Base-by-base conservation (phyloP, 352 stramenopile species). In the Thraustotheca clavata region DNA sequence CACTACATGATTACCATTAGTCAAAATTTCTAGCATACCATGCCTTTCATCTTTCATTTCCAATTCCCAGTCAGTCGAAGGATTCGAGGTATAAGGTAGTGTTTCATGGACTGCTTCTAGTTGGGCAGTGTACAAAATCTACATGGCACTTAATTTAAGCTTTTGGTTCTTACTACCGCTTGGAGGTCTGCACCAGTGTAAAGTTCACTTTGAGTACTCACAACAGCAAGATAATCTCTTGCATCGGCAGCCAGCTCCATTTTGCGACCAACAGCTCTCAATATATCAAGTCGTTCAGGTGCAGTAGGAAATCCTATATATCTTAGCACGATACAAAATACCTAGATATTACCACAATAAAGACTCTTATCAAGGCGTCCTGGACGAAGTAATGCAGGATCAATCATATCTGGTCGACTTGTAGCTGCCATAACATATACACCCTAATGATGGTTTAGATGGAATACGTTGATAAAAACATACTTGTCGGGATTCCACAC, bases 321-420 rank as follows among this genome's bases (percentile, higher is more conserved):
- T n/a, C 16, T 26, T 3, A 26, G 33, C 11, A 40, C 18, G 26
- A 29, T 16, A 35, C 20, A 26, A 49, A 22, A 69, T 16, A 8
- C 40, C 1, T 7, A 55, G 31, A 32, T 52, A 72, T 27, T 60
- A 86, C 79, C 82, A 39, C 82, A 91, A 69, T 96, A 98, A 12
- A 98, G 71, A 46, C 95, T 96, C 63, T 97, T 97, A 70, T 98
- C 95, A 8, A 98, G 62, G 4, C 94, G 88, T 24, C 94, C 94
- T n/a, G 94, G 94, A 40, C 92, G 85, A 62, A 98, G 74, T 35
- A 98, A 71, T 11, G 94, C 95, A 16, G 93, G 89, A 67, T 99
- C 96, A 36, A 99, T 96, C 78, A 98, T 96, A 72, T 98, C 95
- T 3, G 96, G 95, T 46, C 96, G 83, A 49, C 88, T 98, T n/a